A percentile compares a stretch with the other conserved stretches of the same genome.
Evolutionary conservation across 129 eudicot genomes (phyloP).

Genomic region (Oenanthe sinensis): DNA sequence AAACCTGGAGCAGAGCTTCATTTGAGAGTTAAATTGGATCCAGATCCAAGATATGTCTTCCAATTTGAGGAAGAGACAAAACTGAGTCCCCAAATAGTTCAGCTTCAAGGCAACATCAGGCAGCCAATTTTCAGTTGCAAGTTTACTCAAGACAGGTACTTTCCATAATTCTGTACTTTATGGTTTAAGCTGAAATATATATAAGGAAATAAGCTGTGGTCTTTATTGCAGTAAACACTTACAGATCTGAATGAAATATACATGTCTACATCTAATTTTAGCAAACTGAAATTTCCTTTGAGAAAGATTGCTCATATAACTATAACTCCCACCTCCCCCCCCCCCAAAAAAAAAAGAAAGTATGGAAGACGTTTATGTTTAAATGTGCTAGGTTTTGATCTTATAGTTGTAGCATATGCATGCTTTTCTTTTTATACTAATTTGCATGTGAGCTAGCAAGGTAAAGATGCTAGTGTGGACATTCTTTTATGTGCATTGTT

Average conservation of each 20-base stretch:
- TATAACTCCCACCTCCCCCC: background rate
- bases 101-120: slow-evolving; percentile 72
- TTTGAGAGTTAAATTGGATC: slow-evolving; percentile 67
- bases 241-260: background rate
- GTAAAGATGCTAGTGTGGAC: background rate
- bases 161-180: background rate
- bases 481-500: background rate
- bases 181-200: background rate
- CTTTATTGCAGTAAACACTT: background rate
- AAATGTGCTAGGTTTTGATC: background rate
- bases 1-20: slow-evolving; percentile 76
- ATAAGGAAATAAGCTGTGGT: background rate
- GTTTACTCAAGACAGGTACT: slow-evolving; percentile 85
- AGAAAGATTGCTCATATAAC: background rate
- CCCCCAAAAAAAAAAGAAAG: no score
- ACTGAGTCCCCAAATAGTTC: slow-evolving; percentile 83
- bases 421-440: background rate
- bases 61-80: slow-evolving; percentile 78
- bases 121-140: slow-evolving; percentile 96
- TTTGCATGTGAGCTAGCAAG: background rate
- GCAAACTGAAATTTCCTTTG: background rate
- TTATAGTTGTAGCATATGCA: background rate
- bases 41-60: slow-evolving; percentile 93
- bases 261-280: background rate
- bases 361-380: background rate